Base-by-base conservation (phyloP, 1,284 basidiomycete genomes). In the Malassezia obtusa region DNA sequence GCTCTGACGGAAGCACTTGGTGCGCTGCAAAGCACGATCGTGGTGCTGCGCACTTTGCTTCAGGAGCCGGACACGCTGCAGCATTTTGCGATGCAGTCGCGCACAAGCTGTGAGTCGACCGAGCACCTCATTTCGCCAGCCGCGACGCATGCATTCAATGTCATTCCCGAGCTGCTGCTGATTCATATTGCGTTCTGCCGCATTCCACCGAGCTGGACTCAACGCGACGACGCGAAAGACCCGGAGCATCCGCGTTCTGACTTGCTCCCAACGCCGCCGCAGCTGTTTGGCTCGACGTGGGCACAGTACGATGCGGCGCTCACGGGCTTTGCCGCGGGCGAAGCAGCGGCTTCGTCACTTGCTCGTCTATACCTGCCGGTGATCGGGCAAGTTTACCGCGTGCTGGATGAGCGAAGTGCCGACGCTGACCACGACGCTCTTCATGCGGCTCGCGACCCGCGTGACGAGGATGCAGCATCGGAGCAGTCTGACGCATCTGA, bases 1-100 rank as follows among this genome's bases (percentile, higher is more conserved):
- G 70, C 70, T 17, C 60, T 73, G 4, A 62, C 58, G 21, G 70
- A 73, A 50, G 70, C 69, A 4, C 57, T 71, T 45, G 61, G 63
- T n/a, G 70, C 68, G 6, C 50, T 71, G 28, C 62, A 59, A 35
- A 62, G 60, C 55, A 68, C 65, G 35, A 57, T 64, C 45, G 57
- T 63, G 17, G 67, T 68, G 38, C 53, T 68, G 2, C 63, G 67
- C 30, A 57, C 62, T 17, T 50, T 71, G 28, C 62, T 69, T 19
- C 59, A 57, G 17, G 62, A 68, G 25, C 63, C 65, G 5, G 62
- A 59, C 21, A 59, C 31, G 40, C 41, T 24, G 36, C 26, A 9
- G 32, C 30, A 46, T 9, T 35, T 19, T 24, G 44, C 9, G 35
- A 43, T 31, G 44, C n/a, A 12, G 25, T 33, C 12, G 32, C 35